These are phyloP conservation scores for Ceratocystis diversiconidia DNA, from an alignment of 2,329 filamentous ascomycete species.

Conservation along the genomic window DNA sequence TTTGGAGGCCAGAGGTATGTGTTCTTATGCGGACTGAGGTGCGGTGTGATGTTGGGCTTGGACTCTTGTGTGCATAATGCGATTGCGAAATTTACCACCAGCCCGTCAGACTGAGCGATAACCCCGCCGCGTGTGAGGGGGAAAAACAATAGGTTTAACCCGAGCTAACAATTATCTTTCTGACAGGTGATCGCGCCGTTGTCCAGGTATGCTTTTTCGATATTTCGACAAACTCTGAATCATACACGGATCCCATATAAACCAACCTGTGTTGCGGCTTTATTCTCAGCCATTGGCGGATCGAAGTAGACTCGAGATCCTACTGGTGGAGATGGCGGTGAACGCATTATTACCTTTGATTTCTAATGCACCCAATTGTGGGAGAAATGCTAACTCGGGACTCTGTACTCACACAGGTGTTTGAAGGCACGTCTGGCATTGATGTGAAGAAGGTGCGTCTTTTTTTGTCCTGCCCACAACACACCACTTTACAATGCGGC, in stretches of 20 bases:
- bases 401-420: slow-evolving; percentile 49
- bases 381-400: neutral
- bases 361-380: neutral
- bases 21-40: neutral
- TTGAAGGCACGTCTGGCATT: slow-evolving; percentile 91
- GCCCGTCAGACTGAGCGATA: neutral
- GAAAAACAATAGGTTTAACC: slow-evolving; percentile 19
- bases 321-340: neutral
- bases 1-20: slow-evolving; percentile 82
- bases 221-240: neutral
- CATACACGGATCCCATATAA: neutral
- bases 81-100: neutral
- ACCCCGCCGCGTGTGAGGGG: slow-evolving; percentile 8
- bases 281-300: neutral
- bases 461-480: neutral
- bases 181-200: slow-evolving; percentile 72
- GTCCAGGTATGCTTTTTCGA: slow-evolving; percentile 55
- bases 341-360: neutral
- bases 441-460: slow-evolving; percentile 87
- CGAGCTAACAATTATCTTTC: slow-evolving; percentile 9
- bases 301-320: neutral
- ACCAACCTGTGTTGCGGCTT: neutral
- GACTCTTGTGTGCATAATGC: neutral
- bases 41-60: neutral
- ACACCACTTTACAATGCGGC: slow-evolving; percentile 15